phyloP scores from a whole-genome alignment of 179 eudicot species.

The Silene vulgaris region DNA sequence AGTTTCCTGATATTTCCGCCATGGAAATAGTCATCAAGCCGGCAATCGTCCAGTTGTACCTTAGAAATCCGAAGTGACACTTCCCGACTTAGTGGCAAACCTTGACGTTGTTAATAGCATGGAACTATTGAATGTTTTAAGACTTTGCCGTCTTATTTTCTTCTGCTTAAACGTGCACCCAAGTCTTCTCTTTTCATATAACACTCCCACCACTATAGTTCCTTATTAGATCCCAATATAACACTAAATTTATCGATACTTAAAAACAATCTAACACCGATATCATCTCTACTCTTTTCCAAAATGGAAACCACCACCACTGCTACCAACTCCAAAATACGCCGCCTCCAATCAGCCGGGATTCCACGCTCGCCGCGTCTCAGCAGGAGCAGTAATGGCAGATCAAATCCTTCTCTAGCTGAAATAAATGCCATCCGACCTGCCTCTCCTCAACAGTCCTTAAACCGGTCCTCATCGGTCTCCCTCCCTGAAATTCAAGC shows the following conservation, averaged over 20 bases:
- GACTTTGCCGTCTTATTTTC: conserved; percentile 25
- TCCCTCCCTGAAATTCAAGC: conserved; percentile 27
- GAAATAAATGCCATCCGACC: conserved; percentile 7
- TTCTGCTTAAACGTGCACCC: conserved; percentile 26
- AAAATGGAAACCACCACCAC: conserved; percentile 28
- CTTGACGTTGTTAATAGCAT: conserved; percentile 13
- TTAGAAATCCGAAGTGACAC: conserved; percentile 20
- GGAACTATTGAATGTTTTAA: neutral
- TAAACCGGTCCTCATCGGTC: conserved; percentile 16
- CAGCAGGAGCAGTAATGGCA: conserved; percentile 26
- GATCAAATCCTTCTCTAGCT: conserved; percentile 16
- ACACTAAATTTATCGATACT: neutral
- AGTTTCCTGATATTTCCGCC: neutral
- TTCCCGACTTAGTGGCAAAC: conserved; percentile 19
- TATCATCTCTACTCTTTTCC: conserved; percentile 5
- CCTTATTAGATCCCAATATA: neutral
- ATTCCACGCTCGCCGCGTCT: conserved; percentile 34
- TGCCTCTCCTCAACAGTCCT: conserved; percentile 16
- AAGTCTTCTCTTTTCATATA: conserved; percentile 22
- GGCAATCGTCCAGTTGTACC: conserved; percentile 9
- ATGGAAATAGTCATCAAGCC: conserved; percentile 6
- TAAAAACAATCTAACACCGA: neutral
- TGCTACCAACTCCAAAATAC: conserved; percentile 16
- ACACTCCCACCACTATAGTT: conserved; percentile 26
- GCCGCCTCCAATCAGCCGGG: conserved; percentile 16